These are phyloP conservation scores for Saccharum spontaneum DNA, from an alignment of 176 grass and related monocot species.

Conservation along the genomic window DNA sequence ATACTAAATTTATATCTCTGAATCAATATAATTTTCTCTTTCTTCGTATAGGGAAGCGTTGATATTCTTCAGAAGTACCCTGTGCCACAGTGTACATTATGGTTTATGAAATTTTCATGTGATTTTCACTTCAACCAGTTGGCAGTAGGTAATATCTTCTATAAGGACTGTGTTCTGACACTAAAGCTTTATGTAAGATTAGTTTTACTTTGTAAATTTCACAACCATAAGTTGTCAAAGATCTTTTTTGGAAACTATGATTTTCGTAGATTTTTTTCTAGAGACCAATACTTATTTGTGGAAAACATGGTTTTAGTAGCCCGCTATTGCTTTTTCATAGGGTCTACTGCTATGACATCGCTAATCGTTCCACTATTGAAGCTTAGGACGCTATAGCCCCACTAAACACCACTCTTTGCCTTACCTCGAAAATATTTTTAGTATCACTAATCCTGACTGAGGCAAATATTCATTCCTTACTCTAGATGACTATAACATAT, in stretches of 20 bases:
- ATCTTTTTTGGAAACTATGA: background rate
- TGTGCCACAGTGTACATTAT: conserved; percentile 77
- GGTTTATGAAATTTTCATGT: conserved; percentile 97
- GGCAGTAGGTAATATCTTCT: conserved; percentile 69
- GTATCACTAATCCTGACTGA: background rate
- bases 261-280: background rate
- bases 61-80: conserved; percentile 96
- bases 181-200: conserved; percentile 24
- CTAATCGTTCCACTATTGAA: no score
- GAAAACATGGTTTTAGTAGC: background rate
- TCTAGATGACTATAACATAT: no score
- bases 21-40: conserved; percentile 4
- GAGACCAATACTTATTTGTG: background rate
- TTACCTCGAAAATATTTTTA: background rate
- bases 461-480: background rate
- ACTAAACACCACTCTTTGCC: no score
- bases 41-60: conserved; percentile 46
- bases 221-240: background rate
- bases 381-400: no score
- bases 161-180: background rate
- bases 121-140: conserved; percentile 88
- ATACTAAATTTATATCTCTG: conserved; percentile 8
- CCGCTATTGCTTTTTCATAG: no score
- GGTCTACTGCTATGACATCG: no score
- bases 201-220: background rate